These are phyloP conservation scores for Xylaria multiplex DNA, from an alignment of 2,329 filamentous ascomycete species.

Conservation along the genomic window DNA sequence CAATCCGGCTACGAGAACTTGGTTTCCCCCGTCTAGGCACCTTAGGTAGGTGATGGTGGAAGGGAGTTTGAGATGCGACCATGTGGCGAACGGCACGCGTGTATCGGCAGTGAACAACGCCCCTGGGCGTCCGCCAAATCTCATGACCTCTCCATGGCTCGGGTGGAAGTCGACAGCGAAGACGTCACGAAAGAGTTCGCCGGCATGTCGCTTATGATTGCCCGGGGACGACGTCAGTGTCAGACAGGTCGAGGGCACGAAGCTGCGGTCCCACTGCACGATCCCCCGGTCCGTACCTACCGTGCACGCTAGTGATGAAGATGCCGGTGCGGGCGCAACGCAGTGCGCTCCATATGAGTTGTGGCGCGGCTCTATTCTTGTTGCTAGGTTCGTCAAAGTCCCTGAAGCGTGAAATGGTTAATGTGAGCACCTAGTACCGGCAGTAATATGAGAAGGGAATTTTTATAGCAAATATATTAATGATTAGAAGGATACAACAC, in stretches of 20 bases:
- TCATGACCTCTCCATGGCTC: slow-evolving; percentile 56
- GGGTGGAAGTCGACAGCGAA: slow-evolving; percentile 61
- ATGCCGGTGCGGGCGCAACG: slow-evolving; percentile 52
- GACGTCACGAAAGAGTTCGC: slow-evolving; percentile 51
- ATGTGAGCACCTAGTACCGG: slow-evolving; percentile 6
- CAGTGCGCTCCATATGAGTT: slow-evolving; percentile 51
- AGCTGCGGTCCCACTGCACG: slow-evolving; percentile 48
- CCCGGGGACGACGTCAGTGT: slow-evolving; percentile 40
- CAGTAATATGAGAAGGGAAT: not conserved
- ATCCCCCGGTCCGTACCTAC: slow-evolving; percentile 62
- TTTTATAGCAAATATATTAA: not conserved
- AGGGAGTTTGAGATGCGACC: slow-evolving; percentile 47
- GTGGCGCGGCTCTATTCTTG: slow-evolving; percentile 29
- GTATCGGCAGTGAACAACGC: slow-evolving; percentile 59
- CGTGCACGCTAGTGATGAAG: slow-evolving; percentile 56
- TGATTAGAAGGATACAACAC: not conserved
- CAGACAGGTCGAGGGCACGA: slow-evolving; percentile 52
- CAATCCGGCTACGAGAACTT: slow-evolving; percentile 64
- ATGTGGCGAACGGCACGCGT: slow-evolving; percentile 47
- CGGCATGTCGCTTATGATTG: not conserved
- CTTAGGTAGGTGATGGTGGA: slow-evolving; percentile 61
- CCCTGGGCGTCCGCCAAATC: slow-evolving; percentile 63
- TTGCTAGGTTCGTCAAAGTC: not conserved
- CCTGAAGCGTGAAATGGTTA: not conserved
- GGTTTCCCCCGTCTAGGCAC: slow-evolving; percentile 57